These are phyloP conservation scores for Ustilago xerochloae DNA, from an alignment of 1,284 basidiomycete genomes.

Conservation along the genomic window DNA sequence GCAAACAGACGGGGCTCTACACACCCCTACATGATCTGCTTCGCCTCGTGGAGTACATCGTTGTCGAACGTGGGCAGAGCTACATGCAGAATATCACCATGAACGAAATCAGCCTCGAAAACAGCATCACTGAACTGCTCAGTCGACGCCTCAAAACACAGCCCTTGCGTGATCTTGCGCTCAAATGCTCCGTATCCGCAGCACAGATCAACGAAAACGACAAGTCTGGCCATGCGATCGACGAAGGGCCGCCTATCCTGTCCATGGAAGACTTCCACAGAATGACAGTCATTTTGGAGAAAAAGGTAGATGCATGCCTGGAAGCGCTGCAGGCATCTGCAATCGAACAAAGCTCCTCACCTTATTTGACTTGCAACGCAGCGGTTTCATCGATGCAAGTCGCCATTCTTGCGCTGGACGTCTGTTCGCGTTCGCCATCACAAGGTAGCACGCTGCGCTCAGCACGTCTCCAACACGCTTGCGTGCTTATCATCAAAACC, in stretches of 20 bases:
- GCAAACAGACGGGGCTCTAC: not conserved
- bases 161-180: slow-evolving; percentile 13
- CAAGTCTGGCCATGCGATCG: not conserved
- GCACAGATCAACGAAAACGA: not conserved
- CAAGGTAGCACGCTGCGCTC: not conserved
- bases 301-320: slow-evolving; percentile 19
- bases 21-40: slow-evolving; percentile 19
- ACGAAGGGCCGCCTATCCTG: slow-evolving; percentile 1
- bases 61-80: slow-evolving; percentile 5
- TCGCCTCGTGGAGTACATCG: slow-evolving; percentile 9
- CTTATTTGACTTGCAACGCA: not conserved
- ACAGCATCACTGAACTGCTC: slow-evolving; percentile 12
- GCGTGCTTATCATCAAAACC: slow-evolving; percentile 10
- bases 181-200: not conserved
- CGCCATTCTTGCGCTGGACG: slow-evolving; percentile 19
- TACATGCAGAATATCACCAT: not conserved
- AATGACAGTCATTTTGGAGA: slow-evolving; percentile 21
- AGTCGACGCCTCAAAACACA: slow-evolving; percentile 9
- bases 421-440: not conserved
- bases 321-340: not conserved
- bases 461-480: slow-evolving; percentile 6
- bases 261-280: slow-evolving; percentile 16
- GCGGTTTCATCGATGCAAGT: slow-evolving; percentile 11
- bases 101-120: not conserved
- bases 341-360: not conserved